Evolutionary conservation across 768 basidiomycete genomes (phyloP).

Genomic region (Solioccasus polychromus): DNA sequence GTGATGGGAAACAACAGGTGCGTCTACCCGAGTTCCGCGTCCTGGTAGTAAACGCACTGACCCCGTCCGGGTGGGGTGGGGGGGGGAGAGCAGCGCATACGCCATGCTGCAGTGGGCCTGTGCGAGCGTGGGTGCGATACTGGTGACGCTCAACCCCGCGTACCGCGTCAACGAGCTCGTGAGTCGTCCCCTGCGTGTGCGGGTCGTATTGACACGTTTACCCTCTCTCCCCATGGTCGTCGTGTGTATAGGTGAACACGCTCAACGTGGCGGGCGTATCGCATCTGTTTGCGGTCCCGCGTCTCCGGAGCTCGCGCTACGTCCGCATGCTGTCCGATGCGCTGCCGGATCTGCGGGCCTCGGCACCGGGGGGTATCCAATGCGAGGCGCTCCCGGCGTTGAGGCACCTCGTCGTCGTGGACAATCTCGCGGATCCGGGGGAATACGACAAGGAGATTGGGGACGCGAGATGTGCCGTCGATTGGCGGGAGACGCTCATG

Average conservation of each 20-base stretch:
- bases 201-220: neutral
- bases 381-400: conserved; percentile 59
- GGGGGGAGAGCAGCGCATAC: conserved; percentile 67
- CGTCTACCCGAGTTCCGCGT: no score
- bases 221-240: neutral
- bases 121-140: conserved; percentile 77
- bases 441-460: conserved; percentile 40
- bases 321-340: conserved; percentile 55
- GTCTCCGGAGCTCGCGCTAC: conserved; percentile 63
- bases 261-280: conserved; percentile 63
- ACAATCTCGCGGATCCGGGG: conserved; percentile 47
- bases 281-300: conserved; percentile 72
- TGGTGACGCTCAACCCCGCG: conserved; percentile 82
- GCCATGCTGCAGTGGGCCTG: conserved; percentile 84
- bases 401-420: conserved; percentile 61
- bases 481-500: conserved; percentile 70
- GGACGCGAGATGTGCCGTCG: conserved; percentile 50
- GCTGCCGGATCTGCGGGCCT: conserved; percentile 52
- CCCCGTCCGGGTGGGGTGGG: no score
- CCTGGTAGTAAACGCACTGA: no score
- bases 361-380: conserved; percentile 53
- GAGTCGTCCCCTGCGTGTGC: conserved; percentile 16
- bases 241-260: conserved; percentile 47
- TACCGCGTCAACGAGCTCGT: conserved; percentile 73
- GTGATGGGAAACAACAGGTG: conserved; percentile 87